Conservation (phyloP, 192 early-diverging fungal genomes). For the Backusella westeae region DNA sequence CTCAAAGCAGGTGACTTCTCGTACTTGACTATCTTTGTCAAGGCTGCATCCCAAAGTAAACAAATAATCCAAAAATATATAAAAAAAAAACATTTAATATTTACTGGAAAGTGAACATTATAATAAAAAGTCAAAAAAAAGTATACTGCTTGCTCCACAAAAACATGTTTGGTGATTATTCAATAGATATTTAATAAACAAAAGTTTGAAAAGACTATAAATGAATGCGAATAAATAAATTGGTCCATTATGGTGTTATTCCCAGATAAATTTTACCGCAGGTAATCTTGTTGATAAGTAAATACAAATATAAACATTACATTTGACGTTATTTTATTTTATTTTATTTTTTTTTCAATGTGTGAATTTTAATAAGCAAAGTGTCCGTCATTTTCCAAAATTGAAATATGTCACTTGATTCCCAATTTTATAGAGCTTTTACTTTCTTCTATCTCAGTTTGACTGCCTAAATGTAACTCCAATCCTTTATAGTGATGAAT, state of each 20-base stretch:
- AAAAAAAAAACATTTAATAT: background rate
- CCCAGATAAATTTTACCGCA: background rate
- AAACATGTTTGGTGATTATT: background rate
- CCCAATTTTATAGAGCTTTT: background rate
- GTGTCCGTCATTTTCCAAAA: background rate
- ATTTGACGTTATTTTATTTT: background rate
- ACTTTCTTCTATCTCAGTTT: background rate
- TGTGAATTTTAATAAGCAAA: background rate
- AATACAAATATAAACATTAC: background rate
- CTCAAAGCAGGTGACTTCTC: background rate
- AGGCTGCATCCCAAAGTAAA: background rate
- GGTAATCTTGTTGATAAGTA: background rate
- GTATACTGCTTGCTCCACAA: background rate
- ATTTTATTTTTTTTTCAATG: background rate
- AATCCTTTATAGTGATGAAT: background rate
- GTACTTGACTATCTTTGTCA: too few relatives aligned
- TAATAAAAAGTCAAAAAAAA: background rate
- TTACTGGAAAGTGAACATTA: background rate
- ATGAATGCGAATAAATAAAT: background rate
- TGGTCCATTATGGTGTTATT: background rate
- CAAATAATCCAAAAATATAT: background rate
- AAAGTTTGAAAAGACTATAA: background rate
- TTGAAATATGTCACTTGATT: background rate
- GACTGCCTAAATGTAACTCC: background rate
- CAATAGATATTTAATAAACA: background rate